Evolutionary conservation across 2,329 filamentous ascomycete genomes (phyloP), one percentile per base, ranked within the genome.

Genomic region (Phaeoacremonium minimum): DNA sequence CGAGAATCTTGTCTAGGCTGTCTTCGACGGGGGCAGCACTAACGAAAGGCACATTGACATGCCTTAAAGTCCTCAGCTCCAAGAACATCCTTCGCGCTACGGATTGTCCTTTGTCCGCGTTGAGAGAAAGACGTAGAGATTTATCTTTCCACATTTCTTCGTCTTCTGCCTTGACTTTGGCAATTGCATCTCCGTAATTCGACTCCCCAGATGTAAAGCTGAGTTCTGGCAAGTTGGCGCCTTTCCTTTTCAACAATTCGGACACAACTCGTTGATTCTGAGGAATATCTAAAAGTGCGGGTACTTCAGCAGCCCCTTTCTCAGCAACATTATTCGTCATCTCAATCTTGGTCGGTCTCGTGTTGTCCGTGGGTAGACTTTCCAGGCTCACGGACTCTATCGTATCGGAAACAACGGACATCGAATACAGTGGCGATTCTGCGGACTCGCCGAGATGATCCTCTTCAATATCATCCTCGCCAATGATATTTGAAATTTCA

Each of bases 31-130:
- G 41, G 0, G 32, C 31, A 7, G 49, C 46, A 17, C 44, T 50
- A 31, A 51, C 35, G 32, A 52, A 51, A 12, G 46, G 46, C 3
- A 48, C 37, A 16, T 38, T 43, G n/a, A 42, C 44, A 11, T 17
- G 6, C 11, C 42, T 18, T n/a, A 51, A 47, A 20, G 41, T 41
- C 13, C 47, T 36, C 8, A 52, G 43, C 20, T 47, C 45, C 7
- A 47, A 38, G 16, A 33, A 38, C 22, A 36, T 7, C 11, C 33
- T 30, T 5, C 47, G 40, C 17, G 43, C 48, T 4, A 33, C 32
- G 7, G 47, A 50, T 35, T 52, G 48, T 4, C 37, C 37, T 12
- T 22, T 32, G 18, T 46, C 15, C 2, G 44, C 44, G 4, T 41
- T 28, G 14, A 19, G 3, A 1, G 41, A 13, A 15, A 41, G 32